A percentile compares a stretch with the other conserved stretches of the same genome.
Conservation (phyloP, 2,329 filamentous ascomycete genomes). For the Pseudogymnoascus sp. region DNA sequence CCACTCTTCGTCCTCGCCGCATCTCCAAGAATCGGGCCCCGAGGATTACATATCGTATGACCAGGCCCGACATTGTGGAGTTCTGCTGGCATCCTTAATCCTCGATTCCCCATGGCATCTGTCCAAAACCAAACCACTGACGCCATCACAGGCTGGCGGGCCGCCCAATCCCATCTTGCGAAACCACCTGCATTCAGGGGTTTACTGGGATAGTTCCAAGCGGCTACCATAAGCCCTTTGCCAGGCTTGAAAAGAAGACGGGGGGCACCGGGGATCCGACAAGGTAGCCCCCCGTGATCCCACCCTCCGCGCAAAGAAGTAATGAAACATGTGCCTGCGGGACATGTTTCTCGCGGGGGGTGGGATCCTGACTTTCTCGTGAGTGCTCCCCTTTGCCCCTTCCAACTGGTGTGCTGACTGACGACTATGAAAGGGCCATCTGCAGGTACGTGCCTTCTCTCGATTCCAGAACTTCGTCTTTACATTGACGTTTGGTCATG, state of each 20-base stretch:
- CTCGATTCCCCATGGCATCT: neutral
- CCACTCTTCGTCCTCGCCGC: neutral
- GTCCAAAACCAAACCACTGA: neutral
- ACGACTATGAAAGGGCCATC: neutral
- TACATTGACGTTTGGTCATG: neutral
- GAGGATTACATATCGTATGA: neutral
- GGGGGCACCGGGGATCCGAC: too few species aligned
- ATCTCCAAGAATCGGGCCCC: neutral
- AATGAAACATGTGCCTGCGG: too few species aligned
- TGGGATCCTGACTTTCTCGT: neutral
- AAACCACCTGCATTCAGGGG: neutral
- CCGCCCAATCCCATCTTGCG: neutral
- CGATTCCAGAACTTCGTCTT: neutral
- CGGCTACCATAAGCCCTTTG: too few species aligned
- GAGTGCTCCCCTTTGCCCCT: neutral
- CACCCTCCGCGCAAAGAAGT: too few species aligned
- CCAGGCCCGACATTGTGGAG: neutral
- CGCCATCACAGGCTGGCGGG: neutral
- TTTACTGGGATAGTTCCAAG: too few species aligned
- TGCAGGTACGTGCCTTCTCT: neutral
- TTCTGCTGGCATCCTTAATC: neutral
- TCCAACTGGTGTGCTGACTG: neutral
- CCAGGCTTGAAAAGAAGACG: too few species aligned
- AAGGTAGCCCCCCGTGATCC: too few species aligned
- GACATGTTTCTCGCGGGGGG: neutral